These are phyloP conservation scores for Castanea crenata DNA, from an alignment of 306 rosid species.

Conservation along the genomic window DNA sequence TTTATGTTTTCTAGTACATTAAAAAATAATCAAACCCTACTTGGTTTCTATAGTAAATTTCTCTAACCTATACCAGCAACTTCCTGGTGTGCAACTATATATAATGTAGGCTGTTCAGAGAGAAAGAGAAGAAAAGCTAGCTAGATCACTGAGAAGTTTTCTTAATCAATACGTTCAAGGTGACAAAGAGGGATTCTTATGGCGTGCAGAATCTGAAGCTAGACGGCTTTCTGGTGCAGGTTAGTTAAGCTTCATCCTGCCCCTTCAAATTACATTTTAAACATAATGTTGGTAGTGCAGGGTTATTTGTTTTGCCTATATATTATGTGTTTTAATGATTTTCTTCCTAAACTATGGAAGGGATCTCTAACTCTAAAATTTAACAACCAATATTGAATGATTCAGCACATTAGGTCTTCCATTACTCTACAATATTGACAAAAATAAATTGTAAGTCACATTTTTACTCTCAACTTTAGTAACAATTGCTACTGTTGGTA, in stretches of 20 bases:
- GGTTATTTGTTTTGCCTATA: neutral
- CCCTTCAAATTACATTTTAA: neutral
- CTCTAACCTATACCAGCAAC: conserved; percentile 4
- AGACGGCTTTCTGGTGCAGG: conserved; percentile 83
- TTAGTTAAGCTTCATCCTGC: conserved; percentile 23
- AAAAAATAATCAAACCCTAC: neutral
- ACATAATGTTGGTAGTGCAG: neutral
- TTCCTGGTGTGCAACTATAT: conserved; percentile 46
- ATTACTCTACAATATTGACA: neutral
- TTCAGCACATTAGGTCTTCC: neutral
- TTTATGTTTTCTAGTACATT: neutral
- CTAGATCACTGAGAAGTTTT: conserved; percentile 50
- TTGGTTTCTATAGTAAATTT: neutral
- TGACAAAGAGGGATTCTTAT: conserved; percentile 69
- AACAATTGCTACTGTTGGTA: neutral
- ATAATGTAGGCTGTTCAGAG: conserved; percentile 64
- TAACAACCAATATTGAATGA: neutral
- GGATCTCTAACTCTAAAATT: neutral
- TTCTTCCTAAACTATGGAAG: neutral
- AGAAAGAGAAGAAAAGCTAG: conserved; percentile 92
- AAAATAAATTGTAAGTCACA: neutral
- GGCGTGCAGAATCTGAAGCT: conserved; percentile 76
- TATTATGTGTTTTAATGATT: neutral
- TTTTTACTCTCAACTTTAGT: neutral
- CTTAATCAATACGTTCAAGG: conserved; percentile 73